Conservation (phyloP, 306 rosid species). For the Quercus rubra region DNA sequence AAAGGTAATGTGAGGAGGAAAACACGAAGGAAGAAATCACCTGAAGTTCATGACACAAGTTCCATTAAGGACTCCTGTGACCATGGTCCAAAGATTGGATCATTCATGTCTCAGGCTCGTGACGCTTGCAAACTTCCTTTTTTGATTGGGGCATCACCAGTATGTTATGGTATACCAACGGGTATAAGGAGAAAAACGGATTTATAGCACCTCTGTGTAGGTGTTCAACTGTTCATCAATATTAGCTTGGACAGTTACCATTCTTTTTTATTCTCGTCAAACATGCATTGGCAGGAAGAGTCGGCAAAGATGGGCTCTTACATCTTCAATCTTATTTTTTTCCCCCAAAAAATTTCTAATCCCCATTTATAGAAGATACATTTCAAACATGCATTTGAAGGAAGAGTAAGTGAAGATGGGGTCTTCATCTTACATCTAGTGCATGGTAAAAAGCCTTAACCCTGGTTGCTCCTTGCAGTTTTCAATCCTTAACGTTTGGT, state of each 20-base stretch:
- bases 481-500: background rate
- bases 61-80: slow-evolving; percentile 25
- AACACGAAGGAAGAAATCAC: slow-evolving; percentile 45
- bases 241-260: background rate
- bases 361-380: background rate
- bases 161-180: slow-evolving; percentile 89
- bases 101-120: slow-evolving; percentile 77
- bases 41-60: slow-evolving; percentile 36
- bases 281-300: too few relatives aligned
- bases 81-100: slow-evolving; percentile 70
- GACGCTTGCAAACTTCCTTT: slow-evolving; percentile 77
- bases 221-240: background rate
- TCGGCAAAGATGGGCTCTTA: too few relatives aligned
- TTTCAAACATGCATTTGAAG: background rate
- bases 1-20: slow-evolving; percentile 63
- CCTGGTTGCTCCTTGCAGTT: too few relatives aligned
- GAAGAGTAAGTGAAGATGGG: background rate
- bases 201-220: slow-evolving; percentile 3
- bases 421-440: background rate
- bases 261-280: too few relatives aligned
- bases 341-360: too few relatives aligned
- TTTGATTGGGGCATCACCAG: slow-evolving; percentile 88
- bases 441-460: background rate
- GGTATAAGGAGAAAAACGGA: slow-evolving; percentile 62
- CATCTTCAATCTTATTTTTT: too few relatives aligned